These are phyloP conservation scores for Arthrobotrys pseudoclavata DNA, from an alignment of 2,329 filamentous ascomycete genomes.

Conservation along the genomic window DNA sequence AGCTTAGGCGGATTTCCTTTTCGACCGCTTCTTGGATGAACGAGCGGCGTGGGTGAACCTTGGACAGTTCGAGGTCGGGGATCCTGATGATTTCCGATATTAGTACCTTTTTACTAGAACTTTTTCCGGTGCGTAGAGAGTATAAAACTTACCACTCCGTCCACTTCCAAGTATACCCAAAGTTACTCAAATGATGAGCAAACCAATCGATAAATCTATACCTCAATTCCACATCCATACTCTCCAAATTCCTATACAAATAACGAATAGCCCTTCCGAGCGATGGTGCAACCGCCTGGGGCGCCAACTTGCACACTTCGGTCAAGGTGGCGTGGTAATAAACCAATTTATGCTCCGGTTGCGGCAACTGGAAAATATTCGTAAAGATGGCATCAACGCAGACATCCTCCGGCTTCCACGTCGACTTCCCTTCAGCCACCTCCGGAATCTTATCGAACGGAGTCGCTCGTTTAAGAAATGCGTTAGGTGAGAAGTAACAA, in stretches of 20 bases:
- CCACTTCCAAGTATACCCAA: conserved; percentile 99
- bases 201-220: conserved; percentile 98
- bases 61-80: conserved; percentile 82
- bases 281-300: conserved; percentile 94
- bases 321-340: conserved; percentile 97
- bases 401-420: conserved; percentile 98
- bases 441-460: conserved; percentile 87
- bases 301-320: conserved; percentile 94
- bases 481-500: conserved; percentile 89
- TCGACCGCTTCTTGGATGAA: conserved; percentile 92
- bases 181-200: conserved; percentile 96
- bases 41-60: conserved; percentile 87
- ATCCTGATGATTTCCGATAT: conserved; percentile 68
- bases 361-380: conserved; percentile 88
- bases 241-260: conserved; percentile 84
- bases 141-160: conserved; percentile 80
- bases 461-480: conserved; percentile 93
- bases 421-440: conserved; percentile 75
- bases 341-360: conserved; percentile 90
- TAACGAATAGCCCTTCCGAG: conserved; percentile 92
- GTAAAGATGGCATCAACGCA: conserved; percentile 98
- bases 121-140: background rate
- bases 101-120: background rate
- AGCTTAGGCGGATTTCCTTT: conserved; percentile 96
- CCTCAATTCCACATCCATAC: conserved; percentile 86